Evolutionary conservation across 2,329 filamentous ascomycete species (phyloP), one percentile per base, ranked within the genome.

Genomic region (Sarocladium strictum): DNA sequence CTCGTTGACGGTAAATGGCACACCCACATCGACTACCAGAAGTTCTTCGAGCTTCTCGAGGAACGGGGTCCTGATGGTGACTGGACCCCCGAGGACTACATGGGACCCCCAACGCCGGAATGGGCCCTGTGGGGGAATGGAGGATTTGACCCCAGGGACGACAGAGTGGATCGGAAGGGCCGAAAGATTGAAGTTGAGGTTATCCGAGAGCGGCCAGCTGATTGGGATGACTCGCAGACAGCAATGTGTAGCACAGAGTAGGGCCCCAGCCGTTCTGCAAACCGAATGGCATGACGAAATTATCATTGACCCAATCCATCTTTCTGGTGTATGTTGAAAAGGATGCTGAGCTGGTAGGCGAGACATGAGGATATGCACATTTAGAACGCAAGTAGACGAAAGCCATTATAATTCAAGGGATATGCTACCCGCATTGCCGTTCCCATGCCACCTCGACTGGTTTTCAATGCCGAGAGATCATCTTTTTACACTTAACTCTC

Each of bases 101-200:
- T 96, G 76, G 89, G 86, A 3, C 78, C 78, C 38, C 80, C 87
- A 61, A 97, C 91, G 35, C 89, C 91, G 1, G 90, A 96, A 66
- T 97, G 93, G 94, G 93, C 93, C 10, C 83, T 87, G 17, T 97
- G 91, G 90, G 94, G 93, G 0, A 89, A 92, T 60, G 93, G 93
- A 2, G 94, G 93, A 0, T 97, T 97, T 67, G 90, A 97, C 72
- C 93, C 93, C 1, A 79, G 89, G 50, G 94, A 97, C 70, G 83
- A 88, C 68, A 80, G 93, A 59, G 91, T 97, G 9, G 89, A 93
- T 69, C 81, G 87, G 61, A 97, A 96, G 72, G 91, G 92, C 2
- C 84, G 85, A 63, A 83, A 81, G 60, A 80, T 83, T 58, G 78
- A 76, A 58, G 63, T 61, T 50, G 66, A 62, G 17, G 66, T 69